These are phyloP conservation scores for Auricularia heimuer DNA, from an alignment of 768 basidiomycete species.

Conservation along the genomic window DNA sequence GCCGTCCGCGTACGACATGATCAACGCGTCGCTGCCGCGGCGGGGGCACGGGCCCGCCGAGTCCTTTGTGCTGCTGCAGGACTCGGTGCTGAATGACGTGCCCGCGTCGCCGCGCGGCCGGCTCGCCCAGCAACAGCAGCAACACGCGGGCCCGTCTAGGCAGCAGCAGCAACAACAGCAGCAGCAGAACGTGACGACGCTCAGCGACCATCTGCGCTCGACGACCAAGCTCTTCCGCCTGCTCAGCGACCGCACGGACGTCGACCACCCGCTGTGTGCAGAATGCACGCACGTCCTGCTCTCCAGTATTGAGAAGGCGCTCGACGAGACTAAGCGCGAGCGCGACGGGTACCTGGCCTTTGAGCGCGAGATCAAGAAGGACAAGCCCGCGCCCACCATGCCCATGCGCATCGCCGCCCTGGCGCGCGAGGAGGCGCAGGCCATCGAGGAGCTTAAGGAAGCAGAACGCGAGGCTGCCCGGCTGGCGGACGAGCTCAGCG, in stretches of 20 bases:
- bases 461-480: slow-evolving; percentile 70
- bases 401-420: slow-evolving; percentile 6
- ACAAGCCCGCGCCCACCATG: slow-evolving; percentile 24
- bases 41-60: slow-evolving; percentile 56
- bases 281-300: slow-evolving; percentile 87
- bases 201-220: slow-evolving; percentile 70
- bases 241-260: slow-evolving; percentile 63
- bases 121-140: not conserved
- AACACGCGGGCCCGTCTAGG: not conserved
- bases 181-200: slow-evolving; percentile 25
- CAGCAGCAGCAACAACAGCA: not conserved
- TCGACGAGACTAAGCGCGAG: slow-evolving; percentile 87
- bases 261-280: slow-evolving; percentile 90
- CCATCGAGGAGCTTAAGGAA: slow-evolving; percentile 62
- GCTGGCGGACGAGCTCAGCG: slow-evolving; percentile 60
- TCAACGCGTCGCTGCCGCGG: slow-evolving; percentile 58
- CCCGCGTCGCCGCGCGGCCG: slow-evolving; percentile 25
- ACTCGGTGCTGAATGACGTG: slow-evolving; percentile 65
- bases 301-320: slow-evolving; percentile 59
- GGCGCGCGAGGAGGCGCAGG: slow-evolving; percentile 45
- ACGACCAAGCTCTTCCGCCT: slow-evolving; percentile 67
- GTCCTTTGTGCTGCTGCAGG: slow-evolving; percentile 85
- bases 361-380: slow-evolving; percentile 77
- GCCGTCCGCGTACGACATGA: slow-evolving; percentile 80
- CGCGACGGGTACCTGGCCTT: slow-evolving; percentile 90